These are phyloP conservation scores for Aethionema arabicum DNA, from an alignment of 345 rosid genomes.

Conservation along the genomic window DNA sequence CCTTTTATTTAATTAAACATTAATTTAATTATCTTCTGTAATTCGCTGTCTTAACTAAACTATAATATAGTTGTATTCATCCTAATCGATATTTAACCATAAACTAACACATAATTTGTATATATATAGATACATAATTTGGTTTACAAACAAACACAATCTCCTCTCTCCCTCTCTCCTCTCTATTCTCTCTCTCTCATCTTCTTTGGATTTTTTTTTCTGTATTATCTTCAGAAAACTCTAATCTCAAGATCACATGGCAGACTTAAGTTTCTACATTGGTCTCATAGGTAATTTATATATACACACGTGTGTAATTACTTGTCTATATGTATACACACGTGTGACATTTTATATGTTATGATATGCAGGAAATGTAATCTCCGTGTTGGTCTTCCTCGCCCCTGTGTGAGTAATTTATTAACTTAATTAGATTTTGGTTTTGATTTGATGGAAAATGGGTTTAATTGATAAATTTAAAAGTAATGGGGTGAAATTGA, in stretches of 20 bases:
- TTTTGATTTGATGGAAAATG: neutral
- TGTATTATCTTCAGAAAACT: conserved; percentile 6
- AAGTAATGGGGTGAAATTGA: conserved; percentile 1
- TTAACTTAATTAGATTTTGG: neutral
- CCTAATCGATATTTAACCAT: conserved; percentile 14
- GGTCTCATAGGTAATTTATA: conserved; percentile 75
- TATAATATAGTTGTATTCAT: conserved; percentile 6
- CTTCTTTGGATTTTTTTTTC: conserved; percentile 2
- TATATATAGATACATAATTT: neutral
- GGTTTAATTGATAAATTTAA: neutral
- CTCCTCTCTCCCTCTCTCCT: conserved; percentile 7
- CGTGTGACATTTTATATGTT: neutral
- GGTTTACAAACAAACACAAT: conserved; percentile 28
- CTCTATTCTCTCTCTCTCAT: conserved; percentile 6
- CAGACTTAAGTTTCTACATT: conserved; percentile 42
- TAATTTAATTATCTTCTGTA: neutral
- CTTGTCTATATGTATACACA: neutral
- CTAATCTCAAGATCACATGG: conserved; percentile 36
- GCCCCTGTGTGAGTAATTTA: conserved; percentile 58
- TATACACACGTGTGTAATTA: neutral
- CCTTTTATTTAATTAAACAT: conserved; percentile 12
- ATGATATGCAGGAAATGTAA: conserved; percentile 60
- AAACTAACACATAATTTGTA: conserved; percentile 4
- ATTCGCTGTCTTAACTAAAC: conserved; percentile 11
- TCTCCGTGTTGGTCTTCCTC: conserved; percentile 72